phyloP scores from a whole-genome alignment of 179 eudicot species.

The Spergularia azorica region DNA sequence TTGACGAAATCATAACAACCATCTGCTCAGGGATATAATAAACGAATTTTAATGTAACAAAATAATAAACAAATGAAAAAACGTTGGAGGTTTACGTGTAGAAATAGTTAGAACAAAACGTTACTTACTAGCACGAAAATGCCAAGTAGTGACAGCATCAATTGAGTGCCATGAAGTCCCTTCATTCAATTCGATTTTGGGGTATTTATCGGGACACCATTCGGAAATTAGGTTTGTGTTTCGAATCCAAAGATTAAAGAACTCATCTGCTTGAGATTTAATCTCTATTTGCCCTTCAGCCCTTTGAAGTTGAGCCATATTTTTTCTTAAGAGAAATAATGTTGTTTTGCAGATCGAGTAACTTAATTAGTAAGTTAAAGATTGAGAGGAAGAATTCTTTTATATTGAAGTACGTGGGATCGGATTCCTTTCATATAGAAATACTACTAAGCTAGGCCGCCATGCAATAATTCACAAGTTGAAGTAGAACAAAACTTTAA shows the following conservation, averaged over 20 bases:
- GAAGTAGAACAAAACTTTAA: too few species aligned
- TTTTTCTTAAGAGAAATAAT: neutral
- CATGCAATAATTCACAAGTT: too few species aligned
- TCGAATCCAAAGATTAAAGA: constrained; percentile 29
- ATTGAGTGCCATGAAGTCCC: constrained; percentile 11
- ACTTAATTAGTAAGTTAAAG: neutral
- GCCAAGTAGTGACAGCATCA: constrained; percentile 22
- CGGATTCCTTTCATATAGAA: too few species aligned
- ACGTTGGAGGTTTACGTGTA: too few species aligned
- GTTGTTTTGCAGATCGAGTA: neutral
- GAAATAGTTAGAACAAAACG: too few species aligned
- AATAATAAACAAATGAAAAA: too few species aligned
- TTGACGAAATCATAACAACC: constrained; percentile 9
- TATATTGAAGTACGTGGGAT: too few species aligned
- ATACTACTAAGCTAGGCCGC: too few species aligned
- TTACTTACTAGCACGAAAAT: neutral
- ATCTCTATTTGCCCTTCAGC: constrained; percentile 26
- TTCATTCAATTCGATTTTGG: constrained; percentile 10
- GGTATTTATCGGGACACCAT: constrained; percentile 18
- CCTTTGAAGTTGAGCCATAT: constrained; percentile 28
- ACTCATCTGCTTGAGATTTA: constrained; percentile 33
- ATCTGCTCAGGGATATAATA: neutral
- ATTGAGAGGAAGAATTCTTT: too few species aligned
- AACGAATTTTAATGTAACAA: too few species aligned
- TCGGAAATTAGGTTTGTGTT: constrained; percentile 9